Base-by-base conservation (phyloP, 805 yeast genomes). In the Saccharomycopsis babjevae region DNA sequence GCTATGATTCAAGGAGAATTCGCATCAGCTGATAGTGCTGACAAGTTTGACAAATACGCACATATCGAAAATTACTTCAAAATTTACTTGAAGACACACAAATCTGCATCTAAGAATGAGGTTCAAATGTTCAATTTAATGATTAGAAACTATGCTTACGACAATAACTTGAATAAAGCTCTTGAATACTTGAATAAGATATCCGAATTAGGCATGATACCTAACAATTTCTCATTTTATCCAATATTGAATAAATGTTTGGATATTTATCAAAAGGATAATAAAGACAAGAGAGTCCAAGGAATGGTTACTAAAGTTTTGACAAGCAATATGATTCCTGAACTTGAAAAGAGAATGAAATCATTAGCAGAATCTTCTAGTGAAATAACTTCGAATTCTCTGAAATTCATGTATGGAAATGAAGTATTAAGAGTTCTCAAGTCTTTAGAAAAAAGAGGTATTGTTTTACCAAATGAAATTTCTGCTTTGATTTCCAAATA, bases 121-220 rank as follows among this genome's bases (percentile, higher is more conserved):
- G 50, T 32, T 30, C 61, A 55, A 38, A 56, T 61, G 40, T 70
- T 70, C 69, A 65, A 71, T 20, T 61, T 68, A 56, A 39, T 70
- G 32, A 68, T 70, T 28, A 66, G 65, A 40, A 71, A 71, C 2
- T 66, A 67, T 54, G 25, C 55, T 1, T 65, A 62, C 39, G 66
- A 63, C 32, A 50, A 56, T 1, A 39, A 60, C 13, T 42, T 60
- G 22, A 58, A 52, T n/a, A 64, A 65, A 54, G 60, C 65, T 11
- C 60, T 56, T 30, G 64, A 64, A 40, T 69, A 69, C 55, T 50
- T 69, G 32, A n/a, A 18, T 30, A 40, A 56, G 39, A 50, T 58
- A 34, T 28, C 32, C 11, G 57, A 50, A 22, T 15, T 28, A 18
- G 34, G 57, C 15, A 46, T 46, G 52, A 30, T 36, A 36, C 38